These are phyloP conservation scores for Cichorium intybus DNA, from an alignment of 140 eudicot genomes.

Conservation along the genomic window DNA sequence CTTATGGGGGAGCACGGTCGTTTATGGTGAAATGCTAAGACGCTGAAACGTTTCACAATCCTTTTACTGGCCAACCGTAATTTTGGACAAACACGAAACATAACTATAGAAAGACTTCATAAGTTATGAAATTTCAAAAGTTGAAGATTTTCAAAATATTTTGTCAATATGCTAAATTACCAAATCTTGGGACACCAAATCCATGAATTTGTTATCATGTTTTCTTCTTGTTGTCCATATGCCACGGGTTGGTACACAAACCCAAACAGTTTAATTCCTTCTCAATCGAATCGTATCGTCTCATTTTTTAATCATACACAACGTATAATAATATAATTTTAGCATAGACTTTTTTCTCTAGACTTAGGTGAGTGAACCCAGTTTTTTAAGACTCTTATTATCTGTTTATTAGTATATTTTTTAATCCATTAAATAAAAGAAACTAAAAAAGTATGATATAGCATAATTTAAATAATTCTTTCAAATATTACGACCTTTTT, in stretches of 20 bases:
- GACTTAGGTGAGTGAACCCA: not conserved
- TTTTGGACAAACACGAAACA: not conserved
- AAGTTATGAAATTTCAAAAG: not conserved
- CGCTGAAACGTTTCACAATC: no score
- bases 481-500: no score
- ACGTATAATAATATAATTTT: not conserved
- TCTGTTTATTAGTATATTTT: not conserved
- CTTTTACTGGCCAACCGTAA: no score
- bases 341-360: constrained; percentile 1
- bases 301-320: not conserved
- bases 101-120: no score
- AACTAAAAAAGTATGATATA: no score
- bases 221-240: constrained; percentile 29
- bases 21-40: no score
- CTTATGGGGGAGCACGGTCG: no score
- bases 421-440: not conserved
- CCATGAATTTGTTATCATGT: constrained; percentile 29
- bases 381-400: not conserved
- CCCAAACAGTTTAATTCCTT: constrained; percentile 14
- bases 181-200: constrained; percentile 35
- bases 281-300: constrained; percentile 9
- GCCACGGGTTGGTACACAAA: constrained; percentile 11
- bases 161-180: constrained; percentile 26
- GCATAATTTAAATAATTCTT: no score
- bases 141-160: not conserved